Conservation (phyloP, 768 basidiomycete genomes). For the Cytidiella melzeri region DNA sequence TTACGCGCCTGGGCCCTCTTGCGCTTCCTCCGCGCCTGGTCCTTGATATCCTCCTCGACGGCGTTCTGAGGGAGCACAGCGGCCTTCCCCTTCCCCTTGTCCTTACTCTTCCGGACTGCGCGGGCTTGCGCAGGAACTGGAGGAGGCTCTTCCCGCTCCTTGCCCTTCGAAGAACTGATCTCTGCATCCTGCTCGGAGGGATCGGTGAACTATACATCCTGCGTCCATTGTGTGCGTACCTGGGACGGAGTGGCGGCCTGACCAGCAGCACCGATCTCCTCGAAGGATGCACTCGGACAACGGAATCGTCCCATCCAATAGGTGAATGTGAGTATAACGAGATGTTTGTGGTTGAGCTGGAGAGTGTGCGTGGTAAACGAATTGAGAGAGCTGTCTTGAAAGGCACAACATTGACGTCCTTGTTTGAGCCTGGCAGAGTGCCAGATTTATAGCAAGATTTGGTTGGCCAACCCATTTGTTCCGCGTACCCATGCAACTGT, state of each 20-base stretch:
- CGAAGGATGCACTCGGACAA: not conserved
- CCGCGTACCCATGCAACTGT: too few species aligned
- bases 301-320: not conserved
- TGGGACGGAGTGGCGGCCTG: not conserved
- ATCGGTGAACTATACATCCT: not conserved
- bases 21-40: slow-evolving; percentile 11
- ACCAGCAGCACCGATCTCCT: not conserved
- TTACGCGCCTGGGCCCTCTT: slow-evolving; percentile 2
- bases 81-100: not conserved
- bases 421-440: not conserved
- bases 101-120: not conserved
- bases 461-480: not conserved
- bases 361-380: not conserved
- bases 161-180: not conserved
- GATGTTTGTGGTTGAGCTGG: not conserved
- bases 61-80: not conserved
- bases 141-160: not conserved
- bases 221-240: not conserved
- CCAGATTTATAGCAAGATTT: not conserved
- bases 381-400: not conserved
- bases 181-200: not conserved
- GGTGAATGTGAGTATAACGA: not conserved
- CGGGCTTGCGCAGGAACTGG: not conserved
- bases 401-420: not conserved
- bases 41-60: not conserved